Percentiles rank a stretch among this genome's conserved stretches.
phyloP scores from a whole-genome alignment of 768 basidiomycete genomes.

The Lentinula aciculospora region DNA sequence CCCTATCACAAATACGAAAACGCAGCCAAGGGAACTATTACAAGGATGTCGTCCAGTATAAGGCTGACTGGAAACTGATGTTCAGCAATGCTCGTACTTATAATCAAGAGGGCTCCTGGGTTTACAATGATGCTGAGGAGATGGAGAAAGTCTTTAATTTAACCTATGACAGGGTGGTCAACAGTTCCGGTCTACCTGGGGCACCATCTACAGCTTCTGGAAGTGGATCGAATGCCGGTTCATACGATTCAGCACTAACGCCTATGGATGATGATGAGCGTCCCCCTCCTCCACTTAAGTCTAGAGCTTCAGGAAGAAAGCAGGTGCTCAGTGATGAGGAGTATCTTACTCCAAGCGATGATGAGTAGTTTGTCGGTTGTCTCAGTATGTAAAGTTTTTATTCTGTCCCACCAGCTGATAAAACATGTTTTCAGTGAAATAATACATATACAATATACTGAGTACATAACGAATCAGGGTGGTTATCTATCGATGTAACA shows the following conservation, averaged over 20 bases:
- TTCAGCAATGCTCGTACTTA: slow-evolving; percentile 91
- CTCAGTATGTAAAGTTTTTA: background rate
- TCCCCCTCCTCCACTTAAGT: slow-evolving; percentile 44
- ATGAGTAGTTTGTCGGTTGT: slow-evolving; percentile 38
- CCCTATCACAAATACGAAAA: slow-evolving; percentile 81
- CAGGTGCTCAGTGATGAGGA: slow-evolving; percentile 70
- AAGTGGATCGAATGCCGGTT: slow-evolving; percentile 37
- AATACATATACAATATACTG: background rate
- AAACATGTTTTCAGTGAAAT: background rate
- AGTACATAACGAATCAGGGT: background rate
- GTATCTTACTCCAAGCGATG: slow-evolving; percentile 52
- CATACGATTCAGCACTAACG: slow-evolving; percentile 65
- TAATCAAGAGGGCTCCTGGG: slow-evolving; percentile 94
- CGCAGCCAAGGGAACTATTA: slow-evolving; percentile 60
- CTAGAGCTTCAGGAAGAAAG: slow-evolving; percentile 58
- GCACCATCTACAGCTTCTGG: slow-evolving; percentile 37
- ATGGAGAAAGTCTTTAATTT: slow-evolving; percentile 87
- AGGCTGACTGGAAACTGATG: slow-evolving; percentile 84
- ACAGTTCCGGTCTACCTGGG: slow-evolving; percentile 71
- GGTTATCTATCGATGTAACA: background rate
- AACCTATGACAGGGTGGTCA: slow-evolving; percentile 58
- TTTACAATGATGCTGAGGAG: slow-evolving; percentile 89
- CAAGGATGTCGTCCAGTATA: slow-evolving; percentile 67
- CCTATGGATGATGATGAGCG: slow-evolving; percentile 82
- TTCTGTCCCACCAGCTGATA: background rate